These are phyloP conservation scores for Venturia oleaginea DNA, from an alignment of 2,329 filamentous ascomycete genomes.

Conservation along the genomic window DNA sequence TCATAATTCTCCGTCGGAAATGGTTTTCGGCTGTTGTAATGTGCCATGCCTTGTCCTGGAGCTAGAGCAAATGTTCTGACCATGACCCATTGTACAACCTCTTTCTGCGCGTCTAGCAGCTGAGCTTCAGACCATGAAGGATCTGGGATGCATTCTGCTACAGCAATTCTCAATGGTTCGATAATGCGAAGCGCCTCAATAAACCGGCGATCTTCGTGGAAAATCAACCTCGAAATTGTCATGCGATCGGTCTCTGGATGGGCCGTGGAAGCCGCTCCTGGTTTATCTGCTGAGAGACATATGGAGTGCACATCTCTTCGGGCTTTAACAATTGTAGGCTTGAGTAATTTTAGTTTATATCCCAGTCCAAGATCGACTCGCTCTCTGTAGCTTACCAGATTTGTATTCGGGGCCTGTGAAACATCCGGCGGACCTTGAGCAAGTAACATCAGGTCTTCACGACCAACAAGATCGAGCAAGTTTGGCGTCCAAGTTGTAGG, in stretches of 20 bases:
- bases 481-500: conserved; percentile 65
- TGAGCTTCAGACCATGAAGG: conserved; percentile 77
- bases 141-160: conserved; percentile 67
- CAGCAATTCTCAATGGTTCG: conserved; percentile 72
- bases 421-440: conserved; percentile 32
- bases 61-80: conserved; percentile 82
- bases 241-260: conserved; percentile 65
- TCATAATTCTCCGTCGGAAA: conserved; percentile 87
- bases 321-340: conserved; percentile 24
- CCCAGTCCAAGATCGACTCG: background rate
- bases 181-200: conserved; percentile 77
- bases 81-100: conserved; percentile 76
- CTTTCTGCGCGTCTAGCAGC: conserved; percentile 85
- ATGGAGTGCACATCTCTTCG: conserved; percentile 64
- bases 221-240: conserved; percentile 79
- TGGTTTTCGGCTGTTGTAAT: conserved; percentile 79
- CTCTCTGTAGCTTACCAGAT: conserved; percentile 15
- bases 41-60: conserved; percentile 75
- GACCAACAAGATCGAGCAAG: conserved; percentile 65
- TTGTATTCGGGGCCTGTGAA: conserved; percentile 3
- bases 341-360: conserved; percentile 11
- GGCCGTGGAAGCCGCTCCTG: conserved; percentile 62
- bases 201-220: conserved; percentile 82
- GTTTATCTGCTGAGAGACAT: conserved; percentile 56
- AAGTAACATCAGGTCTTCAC: conserved; percentile 65